Base-by-base conservation (phyloP, 257 asterid species). In the Craterostigma plantagineum region DNA sequence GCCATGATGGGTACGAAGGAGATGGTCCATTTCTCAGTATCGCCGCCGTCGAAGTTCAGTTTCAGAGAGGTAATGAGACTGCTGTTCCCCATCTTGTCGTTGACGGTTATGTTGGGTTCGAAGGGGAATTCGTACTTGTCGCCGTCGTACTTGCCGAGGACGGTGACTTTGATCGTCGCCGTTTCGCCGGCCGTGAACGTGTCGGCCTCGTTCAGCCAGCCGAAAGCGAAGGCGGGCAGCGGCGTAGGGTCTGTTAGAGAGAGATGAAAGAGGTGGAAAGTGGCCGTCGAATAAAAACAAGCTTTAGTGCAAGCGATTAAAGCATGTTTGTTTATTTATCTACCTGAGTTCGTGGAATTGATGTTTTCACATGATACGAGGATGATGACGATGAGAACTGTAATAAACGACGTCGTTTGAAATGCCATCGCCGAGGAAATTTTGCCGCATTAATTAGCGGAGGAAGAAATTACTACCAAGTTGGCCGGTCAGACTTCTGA, bases 31-130 rank as follows among this genome's bases (percentile, higher is more conserved):
- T n/a, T n/a, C n/a, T 72, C 63, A n/a, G 57, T 44, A 37, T 23
- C 6, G 6, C 63, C 66, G 7, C 56, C 71, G 7, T n/a, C n/a
- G n/a, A n/a, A n/a, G n/a, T n/a, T n/a, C n/a, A n/a, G n/a, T n/a
- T n/a, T n/a, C n/a, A n/a, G n/a, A 11, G 77, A 93, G 6, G 86
- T 63, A 16, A 82, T 55, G 30, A 65, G 66, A 60, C 91, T 65
- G 49, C 91, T 76, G 36, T 87, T 87, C 4, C 98, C 98, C 55
- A 64, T 59, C 77, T 63, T 82, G 48, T 75, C 77, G 54, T 79
- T 71, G 9, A 78, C 85, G 0, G 81, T 63, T 16, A 87, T 37
- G 46, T 82, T 74, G 0, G 98, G 95, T 39, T 45, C 52, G 47
- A 87, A 87, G n/a, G 63, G 64, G 49, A 66, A 50, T 46, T 70